phyloP scores from a whole-genome alignment of 1,139 yeast species.

The Yarrowia galli region DNA sequence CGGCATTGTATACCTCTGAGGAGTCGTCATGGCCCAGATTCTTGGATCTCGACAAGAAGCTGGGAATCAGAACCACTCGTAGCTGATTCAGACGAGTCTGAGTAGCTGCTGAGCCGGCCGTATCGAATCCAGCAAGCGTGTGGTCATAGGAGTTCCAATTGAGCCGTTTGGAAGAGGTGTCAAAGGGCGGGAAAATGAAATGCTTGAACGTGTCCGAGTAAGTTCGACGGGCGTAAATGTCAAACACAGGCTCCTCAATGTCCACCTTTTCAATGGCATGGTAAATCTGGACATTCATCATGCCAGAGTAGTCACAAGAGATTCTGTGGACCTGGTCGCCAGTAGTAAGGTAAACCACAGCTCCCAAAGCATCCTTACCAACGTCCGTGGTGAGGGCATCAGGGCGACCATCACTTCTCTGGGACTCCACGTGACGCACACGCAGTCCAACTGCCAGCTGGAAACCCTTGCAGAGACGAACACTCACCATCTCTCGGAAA shows the following conservation, averaged over 20 bases:
- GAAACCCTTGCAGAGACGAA: constrained; percentile 83
- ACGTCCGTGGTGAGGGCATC: constrained; percentile 52
- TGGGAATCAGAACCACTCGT: constrained; percentile 70
- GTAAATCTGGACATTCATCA: constrained; percentile 80
- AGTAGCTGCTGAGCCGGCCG: constrained; percentile 63
- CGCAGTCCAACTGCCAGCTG: constrained; percentile 81
- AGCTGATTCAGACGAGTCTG: constrained; percentile 73
- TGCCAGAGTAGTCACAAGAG: constrained; percentile 70
- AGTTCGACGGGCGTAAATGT: constrained; percentile 40
- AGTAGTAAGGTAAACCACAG: constrained; percentile 73
- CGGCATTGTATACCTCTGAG: constrained; percentile 73
- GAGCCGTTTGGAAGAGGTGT: constrained; percentile 27
- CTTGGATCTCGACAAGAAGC: constrained; percentile 46
- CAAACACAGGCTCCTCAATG: constrained; percentile 47
- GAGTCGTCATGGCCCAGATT: constrained; percentile 48
- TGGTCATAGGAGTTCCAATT: constrained; percentile 96
- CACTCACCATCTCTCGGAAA: constrained; percentile 85
- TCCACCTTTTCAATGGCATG: constrained; percentile 46
- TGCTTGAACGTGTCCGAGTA: constrained; percentile 37
- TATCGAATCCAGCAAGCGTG: constrained; percentile 86
- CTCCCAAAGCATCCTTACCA: constrained; percentile 59
- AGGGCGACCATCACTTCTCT: constrained; percentile 65
- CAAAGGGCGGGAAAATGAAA: constrained; percentile 34
- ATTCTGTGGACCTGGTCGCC: constrained; percentile 88
- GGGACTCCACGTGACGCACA: constrained; percentile 70